A percentile compares a stretch with the other conserved stretches of the same genome.
phyloP scores from a whole-genome alignment of 257 asterid genomes.

The Nicotiana benthamiana region DNA sequence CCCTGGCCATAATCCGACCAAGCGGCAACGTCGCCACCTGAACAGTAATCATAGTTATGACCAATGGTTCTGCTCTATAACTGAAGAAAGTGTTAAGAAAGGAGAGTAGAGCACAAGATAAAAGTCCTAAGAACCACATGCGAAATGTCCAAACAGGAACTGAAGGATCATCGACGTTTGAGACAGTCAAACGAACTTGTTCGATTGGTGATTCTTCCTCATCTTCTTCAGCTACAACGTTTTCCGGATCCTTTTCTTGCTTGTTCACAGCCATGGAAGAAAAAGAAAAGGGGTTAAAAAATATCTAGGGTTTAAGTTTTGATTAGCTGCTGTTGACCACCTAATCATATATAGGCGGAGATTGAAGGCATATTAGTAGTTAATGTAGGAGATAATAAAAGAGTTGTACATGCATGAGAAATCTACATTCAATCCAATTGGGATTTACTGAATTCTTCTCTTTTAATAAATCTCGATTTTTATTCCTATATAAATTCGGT shows the following conservation, averaged over 20 bases:
- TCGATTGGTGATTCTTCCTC: conserved; percentile 39
- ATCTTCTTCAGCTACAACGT: conserved; percentile 2
- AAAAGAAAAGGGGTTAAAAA: neutral
- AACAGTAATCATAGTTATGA: conserved; percentile 38
- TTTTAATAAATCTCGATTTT: too few relatives aligned
- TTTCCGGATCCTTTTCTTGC: neutral
- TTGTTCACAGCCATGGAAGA: neutral
- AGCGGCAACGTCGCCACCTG: conserved; percentile 55
- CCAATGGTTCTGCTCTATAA: conserved; percentile 37
- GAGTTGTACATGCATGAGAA: neutral
- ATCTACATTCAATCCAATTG: neutral
- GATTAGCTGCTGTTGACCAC: too few relatives aligned
- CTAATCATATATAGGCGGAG: neutral
- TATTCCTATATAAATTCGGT: too few relatives aligned
- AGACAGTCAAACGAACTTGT: conserved; percentile 51
- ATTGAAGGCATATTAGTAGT: neutral
- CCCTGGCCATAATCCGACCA: conserved; percentile 53
- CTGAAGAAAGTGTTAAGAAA: conserved; percentile 53
- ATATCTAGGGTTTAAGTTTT: neutral
- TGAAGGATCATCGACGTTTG: conserved; percentile 44
- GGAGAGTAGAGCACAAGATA: conserved; percentile 42
- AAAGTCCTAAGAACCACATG: conserved; percentile 48
- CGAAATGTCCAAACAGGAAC: conserved; percentile 67
- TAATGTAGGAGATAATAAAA: neutral
- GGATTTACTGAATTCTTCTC: neutral